These are phyloP conservation scores for Phtheirospermum japonicum DNA, from an alignment of 257 asterid species.

Conservation along the genomic window DNA sequence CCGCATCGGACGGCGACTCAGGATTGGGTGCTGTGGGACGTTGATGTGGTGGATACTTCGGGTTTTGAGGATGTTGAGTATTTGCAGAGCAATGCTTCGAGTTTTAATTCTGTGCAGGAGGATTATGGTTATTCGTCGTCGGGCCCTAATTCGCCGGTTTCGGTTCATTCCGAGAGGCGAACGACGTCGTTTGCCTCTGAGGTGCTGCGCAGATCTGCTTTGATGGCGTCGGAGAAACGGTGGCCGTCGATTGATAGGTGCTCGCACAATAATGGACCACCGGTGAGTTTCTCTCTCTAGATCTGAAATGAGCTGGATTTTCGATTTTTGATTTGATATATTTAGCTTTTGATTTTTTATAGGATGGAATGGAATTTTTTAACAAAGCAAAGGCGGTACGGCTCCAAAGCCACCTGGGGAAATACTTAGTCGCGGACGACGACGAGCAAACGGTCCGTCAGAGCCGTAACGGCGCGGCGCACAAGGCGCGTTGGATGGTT, in stretches of 20 bases:
- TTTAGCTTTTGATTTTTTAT: background rate
- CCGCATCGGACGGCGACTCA: constrained; percentile 60
- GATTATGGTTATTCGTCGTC: constrained; percentile 1
- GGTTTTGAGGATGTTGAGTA: constrained; percentile 30
- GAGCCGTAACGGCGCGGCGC: constrained; percentile 58
- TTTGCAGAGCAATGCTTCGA: constrained; percentile 37
- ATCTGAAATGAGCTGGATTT: background rate
- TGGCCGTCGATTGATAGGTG: constrained; percentile 38
- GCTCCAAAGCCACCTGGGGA: constrained; percentile 60
- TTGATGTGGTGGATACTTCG: constrained; percentile 44
- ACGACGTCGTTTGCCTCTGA: constrained; percentile 28
- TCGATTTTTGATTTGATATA: background rate
- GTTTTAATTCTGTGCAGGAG: constrained; percentile 28
- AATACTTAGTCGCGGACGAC: constrained; percentile 59
- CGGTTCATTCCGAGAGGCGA: constrained; percentile 8
- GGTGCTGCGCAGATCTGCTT: constrained; percentile 11
- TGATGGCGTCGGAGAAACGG: constrained; percentile 20
- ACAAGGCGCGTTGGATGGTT: constrained; percentile 61
- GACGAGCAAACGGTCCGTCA: constrained; percentile 60
- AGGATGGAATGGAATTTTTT: constrained; percentile 61
- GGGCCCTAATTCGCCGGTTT: constrained; percentile 22
- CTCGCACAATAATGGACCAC: constrained; percentile 23
- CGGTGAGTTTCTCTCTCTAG: constrained; percentile 22
- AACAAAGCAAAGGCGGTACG: constrained; percentile 52
- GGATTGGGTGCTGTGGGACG: constrained; percentile 73